phyloP scores from a whole-genome alignment of 2,329 filamentous ascomycete species.

The Apiospora phragmitis region DNA sequence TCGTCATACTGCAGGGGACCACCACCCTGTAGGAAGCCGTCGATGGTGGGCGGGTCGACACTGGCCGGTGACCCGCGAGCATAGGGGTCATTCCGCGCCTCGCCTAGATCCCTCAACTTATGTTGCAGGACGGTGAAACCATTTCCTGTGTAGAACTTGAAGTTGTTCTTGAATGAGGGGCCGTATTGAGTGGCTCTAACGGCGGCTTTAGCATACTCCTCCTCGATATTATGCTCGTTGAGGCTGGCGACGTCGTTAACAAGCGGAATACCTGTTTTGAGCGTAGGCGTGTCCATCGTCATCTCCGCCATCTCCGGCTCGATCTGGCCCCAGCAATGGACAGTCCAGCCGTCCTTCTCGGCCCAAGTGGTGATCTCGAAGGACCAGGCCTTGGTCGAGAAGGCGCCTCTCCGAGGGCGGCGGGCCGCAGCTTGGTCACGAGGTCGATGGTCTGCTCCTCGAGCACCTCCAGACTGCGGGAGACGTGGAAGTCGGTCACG shows the following conservation, averaged over 20 bases:
- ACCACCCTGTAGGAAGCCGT: conserved; percentile 26
- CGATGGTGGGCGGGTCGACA: conserved; percentile 29
- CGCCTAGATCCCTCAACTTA: conserved; percentile 23
- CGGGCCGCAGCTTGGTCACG: conserved; percentile 24
- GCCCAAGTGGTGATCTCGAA: conserved; percentile 21
- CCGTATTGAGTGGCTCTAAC: conserved; percentile 24
- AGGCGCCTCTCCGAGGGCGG: conserved; percentile 16
- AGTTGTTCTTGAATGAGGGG: conserved; percentile 25
- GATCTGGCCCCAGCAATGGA: conserved; percentile 25
- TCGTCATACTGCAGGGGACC: conserved; percentile 24
- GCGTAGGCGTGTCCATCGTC: conserved; percentile 18
- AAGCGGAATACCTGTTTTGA: too few species aligned
- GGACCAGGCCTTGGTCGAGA: conserved; percentile 13
- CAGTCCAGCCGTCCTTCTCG: conserved; percentile 22
- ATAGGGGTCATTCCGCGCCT: conserved; percentile 12
- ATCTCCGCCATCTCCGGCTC: conserved; percentile 19
- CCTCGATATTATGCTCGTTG: conserved; percentile 13
- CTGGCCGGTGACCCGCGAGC: conserved; percentile 24
- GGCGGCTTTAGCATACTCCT: conserved; percentile 9
- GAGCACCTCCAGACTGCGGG: conserved; percentile 23
- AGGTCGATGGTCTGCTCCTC: conserved; percentile 29
- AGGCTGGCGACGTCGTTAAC: conserved; percentile 12
- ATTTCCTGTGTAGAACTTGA: conserved; percentile 13
- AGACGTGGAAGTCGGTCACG: conserved; percentile 16
- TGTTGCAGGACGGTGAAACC: conserved; percentile 23